phyloP scores from a whole-genome alignment of 495 filamentous ascomycete genomes.

The Pseudomonodictys pantanalensis region DNA sequence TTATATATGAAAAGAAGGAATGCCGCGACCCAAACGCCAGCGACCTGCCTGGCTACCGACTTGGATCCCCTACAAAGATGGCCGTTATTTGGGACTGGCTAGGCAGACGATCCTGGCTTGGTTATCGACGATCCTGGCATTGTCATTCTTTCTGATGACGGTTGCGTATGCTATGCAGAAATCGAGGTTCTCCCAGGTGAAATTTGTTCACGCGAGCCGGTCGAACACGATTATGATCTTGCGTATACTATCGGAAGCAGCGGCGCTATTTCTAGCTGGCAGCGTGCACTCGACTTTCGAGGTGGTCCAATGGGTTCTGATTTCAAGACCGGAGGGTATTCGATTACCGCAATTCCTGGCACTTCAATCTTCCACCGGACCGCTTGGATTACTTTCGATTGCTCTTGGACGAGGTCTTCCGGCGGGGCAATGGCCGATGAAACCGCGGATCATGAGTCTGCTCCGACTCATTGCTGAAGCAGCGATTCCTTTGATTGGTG shows the following conservation, averaged over 20 bases:
- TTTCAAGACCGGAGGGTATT: conserved; percentile 17
- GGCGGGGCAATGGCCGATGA: conserved; percentile 13
- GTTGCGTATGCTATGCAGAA: conserved; percentile 21
- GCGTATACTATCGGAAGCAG: conserved; percentile 14
- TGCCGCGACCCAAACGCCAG: conserved; percentile 24
- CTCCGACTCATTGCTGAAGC: conserved; percentile 15
- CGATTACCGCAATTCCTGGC: conserved; percentile 22
- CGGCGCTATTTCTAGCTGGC: conserved; percentile 15
- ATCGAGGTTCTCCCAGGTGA: conserved; percentile 3
- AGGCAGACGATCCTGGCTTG: conserved; percentile 22
- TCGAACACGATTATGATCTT: conserved; percentile 22
- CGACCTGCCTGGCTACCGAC: conserved; percentile 21
- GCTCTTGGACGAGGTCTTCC: conserved; percentile 13
- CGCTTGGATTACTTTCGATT: conserved; percentile 10
- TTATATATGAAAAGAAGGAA: conserved; percentile 6
- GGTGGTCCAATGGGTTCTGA: conserved; percentile 26
- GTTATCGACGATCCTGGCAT: conserved; percentile 8
- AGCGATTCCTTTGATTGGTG: conserved; percentile 13
- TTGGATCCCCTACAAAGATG: conserved; percentile 27
- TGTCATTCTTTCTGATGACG: conserved; percentile 18
- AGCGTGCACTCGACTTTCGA: conserved; percentile 25
- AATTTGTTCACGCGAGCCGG: conserved; percentile 13
- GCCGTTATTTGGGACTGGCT: conserved; percentile 17
- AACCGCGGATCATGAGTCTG: conserved; percentile 13
- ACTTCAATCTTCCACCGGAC: conserved; percentile 16